Percentiles rank a stretch among this genome's conserved stretches.
These are phyloP conservation scores for Massarina eburnea DNA, from an alignment of 2,329 filamentous ascomycete genomes.

Conservation along the genomic window DNA sequence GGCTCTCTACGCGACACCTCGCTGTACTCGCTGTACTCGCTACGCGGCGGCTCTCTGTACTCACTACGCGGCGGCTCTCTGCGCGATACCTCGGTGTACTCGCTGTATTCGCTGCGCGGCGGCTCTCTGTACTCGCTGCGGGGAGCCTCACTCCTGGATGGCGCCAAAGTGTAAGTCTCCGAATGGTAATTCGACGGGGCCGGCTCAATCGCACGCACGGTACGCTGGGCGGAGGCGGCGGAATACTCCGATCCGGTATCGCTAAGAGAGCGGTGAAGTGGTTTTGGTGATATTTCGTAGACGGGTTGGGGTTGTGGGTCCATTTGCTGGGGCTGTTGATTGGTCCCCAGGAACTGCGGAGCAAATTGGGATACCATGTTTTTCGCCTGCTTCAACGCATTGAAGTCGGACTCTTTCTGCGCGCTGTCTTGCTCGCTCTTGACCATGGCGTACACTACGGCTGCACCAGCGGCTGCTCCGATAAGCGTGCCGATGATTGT, in stretches of 20 bases:
- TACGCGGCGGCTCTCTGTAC: too few species aligned
- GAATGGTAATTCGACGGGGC: slow-evolving; percentile 38
- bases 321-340: slow-evolving; percentile 21
- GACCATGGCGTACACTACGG: slow-evolving; percentile 73
- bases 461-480: slow-evolving; percentile 76
- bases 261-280: slow-evolving; percentile 41
- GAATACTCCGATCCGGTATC: slow-evolving; percentile 41
- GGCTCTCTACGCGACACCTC: too few species aligned
- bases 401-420: slow-evolving; percentile 46
- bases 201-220: slow-evolving; percentile 46
- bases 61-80: too few species aligned
- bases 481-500: slow-evolving; percentile 74
- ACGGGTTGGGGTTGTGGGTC: slow-evolving; percentile 32
- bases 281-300: slow-evolving; percentile 28
- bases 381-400: slow-evolving; percentile 37
- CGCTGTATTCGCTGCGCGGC: not conserved
- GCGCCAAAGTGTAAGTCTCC: slow-evolving; percentile 30
- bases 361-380: slow-evolving; percentile 28
- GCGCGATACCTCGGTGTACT: too few species aligned
- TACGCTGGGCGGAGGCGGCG: slow-evolving; percentile 21
- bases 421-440: slow-evolving; percentile 58
- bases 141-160: slow-evolving; percentile 20
- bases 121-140: not conserved
- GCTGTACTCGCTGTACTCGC: too few species aligned
- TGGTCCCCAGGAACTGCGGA: slow-evolving; percentile 32